Base-by-base conservation (phyloP, 805 yeast genomes). In the Spathaspora hagerdaliae region DNA sequence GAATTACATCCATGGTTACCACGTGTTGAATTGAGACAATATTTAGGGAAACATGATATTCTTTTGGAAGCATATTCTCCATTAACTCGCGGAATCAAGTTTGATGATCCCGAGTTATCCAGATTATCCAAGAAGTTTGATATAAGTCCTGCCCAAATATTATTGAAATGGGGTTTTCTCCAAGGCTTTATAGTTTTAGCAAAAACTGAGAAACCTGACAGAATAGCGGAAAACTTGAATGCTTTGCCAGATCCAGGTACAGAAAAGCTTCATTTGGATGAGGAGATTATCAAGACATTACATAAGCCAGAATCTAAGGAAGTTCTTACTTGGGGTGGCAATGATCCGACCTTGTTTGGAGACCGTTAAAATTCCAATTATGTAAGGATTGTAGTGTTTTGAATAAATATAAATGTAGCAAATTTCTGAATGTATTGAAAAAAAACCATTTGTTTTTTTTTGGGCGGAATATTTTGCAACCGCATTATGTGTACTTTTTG, bases 41-140 rank as follows among this genome's bases (percentile, higher is more conserved):
- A 68, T 63, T 81, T 86, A 59, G 69, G 72, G 31, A 57, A 71
- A 12, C 64, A 82, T 46, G 80, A 73, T 38, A 77, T 90, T 36
- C 65, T 71, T 6, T 78, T 84, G 9, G 88, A 86, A 60, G 91
- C 95, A 0, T 90, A 78, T 65, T 82, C 94, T 7, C 96, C 97
- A 7, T 75, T 90, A 57, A 82, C 85, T 1, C 76, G 76, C 48
- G 88, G 92, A 7, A 58, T 60, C 39, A 78, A 81, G 54, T 60
- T 82, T 38, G 60, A 72, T 37, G 86, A 84, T 60, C 78, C 81
- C 1, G 75, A 65, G 41, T 69, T 86, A 42, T 56, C 64, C 19
- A 61, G 57, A 31, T 69, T 85, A 49, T 80, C 83, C 33, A 58
- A 71, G 36, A 74, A 73, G 46, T 75, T 74, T 36, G 71, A 71